Percentiles rank a stretch among this genome's conserved stretches.
These are phyloP conservation scores for Crithidia sp. DNA, from an alignment of 208 protist genomes.

Conservation along the genomic window DNA sequence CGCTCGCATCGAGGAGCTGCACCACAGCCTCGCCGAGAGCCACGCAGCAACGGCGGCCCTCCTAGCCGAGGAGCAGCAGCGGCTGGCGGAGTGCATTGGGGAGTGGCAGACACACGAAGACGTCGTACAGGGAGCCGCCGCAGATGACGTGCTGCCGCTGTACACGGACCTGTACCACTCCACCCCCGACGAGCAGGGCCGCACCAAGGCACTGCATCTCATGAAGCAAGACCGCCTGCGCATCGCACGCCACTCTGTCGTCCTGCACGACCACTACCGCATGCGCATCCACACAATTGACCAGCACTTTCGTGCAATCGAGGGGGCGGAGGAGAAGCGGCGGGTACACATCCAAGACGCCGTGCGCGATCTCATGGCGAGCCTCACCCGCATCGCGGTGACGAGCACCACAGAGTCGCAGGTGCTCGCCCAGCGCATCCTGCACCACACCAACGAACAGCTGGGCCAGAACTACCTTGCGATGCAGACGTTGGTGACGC, in stretches of 20 bases:
- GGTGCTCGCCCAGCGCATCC: slow-evolving; percentile 79
- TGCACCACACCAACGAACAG: slow-evolving; percentile 77
- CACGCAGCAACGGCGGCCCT: slow-evolving; percentile 44
- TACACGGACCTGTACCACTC: slow-evolving; percentile 44
- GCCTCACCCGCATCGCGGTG: slow-evolving; percentile 74
- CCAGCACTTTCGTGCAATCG: slow-evolving; percentile 39
- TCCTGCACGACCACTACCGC: slow-evolving; percentile 36
- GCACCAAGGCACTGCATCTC: slow-evolving; percentile 34
- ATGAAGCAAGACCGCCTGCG: slow-evolving; percentile 66
- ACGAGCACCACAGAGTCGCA: slow-evolving; percentile 74
- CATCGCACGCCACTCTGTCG: slow-evolving; percentile 46
- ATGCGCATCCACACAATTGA: slow-evolving; percentile 47
- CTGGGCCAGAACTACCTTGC: slow-evolving; percentile 58
- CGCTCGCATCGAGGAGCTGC: slow-evolving; percentile 46
- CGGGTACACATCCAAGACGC: slow-evolving; percentile 42
- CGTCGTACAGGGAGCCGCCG: slow-evolving; percentile 12
- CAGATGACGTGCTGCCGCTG: slow-evolving; percentile 40
- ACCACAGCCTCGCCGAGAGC: slow-evolving; percentile 44
- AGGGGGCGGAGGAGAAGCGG: slow-evolving; percentile 52
- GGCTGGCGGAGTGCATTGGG: slow-evolving; percentile 42
- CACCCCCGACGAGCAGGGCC: slow-evolving; percentile 37
- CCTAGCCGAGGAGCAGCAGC: slow-evolving; percentile 42
- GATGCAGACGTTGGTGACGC: slow-evolving; percentile 58
- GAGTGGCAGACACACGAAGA: slow-evolving; percentile 39
- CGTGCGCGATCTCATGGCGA: slow-evolving; percentile 64